These are phyloP conservation scores for Bruguiera sexangula DNA, from an alignment of 345 rosid species.

Conservation along the genomic window DNA sequence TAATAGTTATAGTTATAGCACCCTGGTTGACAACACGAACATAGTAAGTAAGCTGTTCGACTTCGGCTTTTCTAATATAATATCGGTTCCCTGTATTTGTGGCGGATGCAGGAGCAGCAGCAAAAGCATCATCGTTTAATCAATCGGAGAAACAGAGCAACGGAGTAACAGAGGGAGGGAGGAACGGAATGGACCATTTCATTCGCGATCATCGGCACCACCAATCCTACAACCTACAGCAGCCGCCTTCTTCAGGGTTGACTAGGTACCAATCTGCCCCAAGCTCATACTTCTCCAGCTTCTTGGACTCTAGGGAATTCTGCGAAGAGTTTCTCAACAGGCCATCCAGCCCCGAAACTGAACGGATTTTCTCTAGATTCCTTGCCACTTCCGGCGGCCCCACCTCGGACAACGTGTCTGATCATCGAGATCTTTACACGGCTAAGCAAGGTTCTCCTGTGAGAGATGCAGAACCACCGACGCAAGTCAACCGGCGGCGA, in stretches of 20 bases:
- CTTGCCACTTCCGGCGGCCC: constrained; percentile 38
- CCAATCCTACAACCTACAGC: constrained; percentile 28
- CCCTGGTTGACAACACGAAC: too few relatives aligned
- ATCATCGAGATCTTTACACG: constrained; percentile 4
- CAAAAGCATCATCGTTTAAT: neutral
- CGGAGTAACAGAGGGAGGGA: neutral
- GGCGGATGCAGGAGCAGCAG: neutral
- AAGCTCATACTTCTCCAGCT: constrained; percentile 46
- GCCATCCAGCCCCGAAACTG: constrained; percentile 64
- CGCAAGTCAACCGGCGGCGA: constrained; percentile 15
- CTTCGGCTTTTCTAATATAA: too few relatives aligned
- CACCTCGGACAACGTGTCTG: constrained; percentile 18
- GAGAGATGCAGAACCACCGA: constrained; percentile 17
- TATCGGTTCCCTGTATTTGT: too few relatives aligned
- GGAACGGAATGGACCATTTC: constrained; percentile 51
- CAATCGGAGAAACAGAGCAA: too few relatives aligned
- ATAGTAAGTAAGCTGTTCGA: too few relatives aligned
- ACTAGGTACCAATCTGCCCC: constrained; percentile 69
- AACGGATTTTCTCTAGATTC: constrained; percentile 50
- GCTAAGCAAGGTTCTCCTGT: constrained; percentile 27
- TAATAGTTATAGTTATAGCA: too few relatives aligned
- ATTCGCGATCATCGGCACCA: constrained; percentile 34
- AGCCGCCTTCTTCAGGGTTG: constrained; percentile 45
- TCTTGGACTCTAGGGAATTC: constrained; percentile 38
- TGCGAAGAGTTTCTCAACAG: constrained; percentile 52